phyloP scores from a whole-genome alignment of 2,329 filamentous ascomycete species.

The Dothistroma septosporum region DNA sequence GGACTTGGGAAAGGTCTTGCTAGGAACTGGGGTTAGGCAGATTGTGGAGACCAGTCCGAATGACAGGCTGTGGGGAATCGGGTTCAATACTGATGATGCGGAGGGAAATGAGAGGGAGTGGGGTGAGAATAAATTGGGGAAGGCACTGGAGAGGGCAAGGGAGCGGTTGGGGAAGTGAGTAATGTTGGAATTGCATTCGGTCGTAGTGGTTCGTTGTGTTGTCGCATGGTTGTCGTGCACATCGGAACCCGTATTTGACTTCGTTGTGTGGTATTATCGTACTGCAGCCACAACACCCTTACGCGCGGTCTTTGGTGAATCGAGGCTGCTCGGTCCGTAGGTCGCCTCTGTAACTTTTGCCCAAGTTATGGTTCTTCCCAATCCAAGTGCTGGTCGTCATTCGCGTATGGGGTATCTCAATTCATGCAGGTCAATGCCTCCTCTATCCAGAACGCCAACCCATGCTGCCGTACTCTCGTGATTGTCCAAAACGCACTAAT shows the following conservation, averaged over 20 bases:
- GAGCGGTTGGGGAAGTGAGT: slow-evolving; percentile 15
- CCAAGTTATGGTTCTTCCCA: background rate
- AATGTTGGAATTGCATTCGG: background rate
- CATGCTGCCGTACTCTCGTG: background rate
- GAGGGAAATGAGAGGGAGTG: slow-evolving; percentile 28
- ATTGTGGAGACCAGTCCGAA: slow-evolving; percentile 37
- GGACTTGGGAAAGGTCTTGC: slow-evolving; percentile 26
- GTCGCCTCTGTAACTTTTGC: too few species aligned
- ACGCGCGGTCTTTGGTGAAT: too few species aligned
- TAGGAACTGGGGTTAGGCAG: slow-evolving; percentile 31
- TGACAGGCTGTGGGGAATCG: slow-evolving; percentile 37
- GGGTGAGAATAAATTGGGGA: slow-evolving; percentile 35
- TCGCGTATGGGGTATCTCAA: background rate
- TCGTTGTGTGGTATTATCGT: too few species aligned
- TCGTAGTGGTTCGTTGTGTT: too few species aligned
- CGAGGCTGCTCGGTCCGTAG: too few species aligned
- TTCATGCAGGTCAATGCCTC: background rate
- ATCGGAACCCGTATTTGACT: too few species aligned
- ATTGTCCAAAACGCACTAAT: background rate
- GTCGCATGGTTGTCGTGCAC: too few species aligned
- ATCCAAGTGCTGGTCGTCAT: background rate
- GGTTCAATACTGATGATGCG: slow-evolving; percentile 33
- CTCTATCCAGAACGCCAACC: background rate
- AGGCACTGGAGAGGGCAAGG: slow-evolving; percentile 35
- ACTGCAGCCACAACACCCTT: too few species aligned